Conservation (phyloP, 164 flowering plant species). For the Stephania yunnanensis region DNA sequence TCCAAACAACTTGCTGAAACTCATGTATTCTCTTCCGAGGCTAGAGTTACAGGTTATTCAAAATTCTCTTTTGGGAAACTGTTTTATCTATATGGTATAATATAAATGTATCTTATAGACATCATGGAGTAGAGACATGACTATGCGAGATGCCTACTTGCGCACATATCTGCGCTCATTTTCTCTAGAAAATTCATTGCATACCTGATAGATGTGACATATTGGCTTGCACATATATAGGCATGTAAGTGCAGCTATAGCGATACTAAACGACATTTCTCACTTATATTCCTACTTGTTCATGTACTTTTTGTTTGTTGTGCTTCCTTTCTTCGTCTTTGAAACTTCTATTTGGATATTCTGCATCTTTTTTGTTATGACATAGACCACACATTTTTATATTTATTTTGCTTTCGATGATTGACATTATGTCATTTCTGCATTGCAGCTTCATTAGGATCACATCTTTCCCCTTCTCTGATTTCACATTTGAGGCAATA, state of each 20-base stretch:
- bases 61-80: no score
- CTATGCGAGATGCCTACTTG: conserved; percentile 1
- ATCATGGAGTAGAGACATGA: no score
- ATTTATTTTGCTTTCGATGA: background rate
- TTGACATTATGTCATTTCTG: conserved; percentile 10
- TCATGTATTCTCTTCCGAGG: conserved; percentile 21
- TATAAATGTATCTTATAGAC: no score
- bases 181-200: background rate
- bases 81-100: no score
- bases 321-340: no score
- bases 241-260: background rate
- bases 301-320: background rate
- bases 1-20: conserved; percentile 25
- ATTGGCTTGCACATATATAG: background rate
- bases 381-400: background rate
- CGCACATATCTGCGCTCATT: background rate
- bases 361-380: no score
- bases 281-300: conserved; percentile 5
- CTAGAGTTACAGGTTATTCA: no score
- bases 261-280: no score
- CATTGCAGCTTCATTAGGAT: conserved; percentile 48
- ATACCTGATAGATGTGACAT: background rate
- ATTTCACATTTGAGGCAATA: conserved; percentile 31
- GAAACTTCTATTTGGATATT: no score
- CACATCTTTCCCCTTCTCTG: conserved; percentile 38